Evolutionary conservation across 139 green algal species (phyloP), one percentile per base, ranked within the genome.

Genomic region (Volvox africanus): DNA sequence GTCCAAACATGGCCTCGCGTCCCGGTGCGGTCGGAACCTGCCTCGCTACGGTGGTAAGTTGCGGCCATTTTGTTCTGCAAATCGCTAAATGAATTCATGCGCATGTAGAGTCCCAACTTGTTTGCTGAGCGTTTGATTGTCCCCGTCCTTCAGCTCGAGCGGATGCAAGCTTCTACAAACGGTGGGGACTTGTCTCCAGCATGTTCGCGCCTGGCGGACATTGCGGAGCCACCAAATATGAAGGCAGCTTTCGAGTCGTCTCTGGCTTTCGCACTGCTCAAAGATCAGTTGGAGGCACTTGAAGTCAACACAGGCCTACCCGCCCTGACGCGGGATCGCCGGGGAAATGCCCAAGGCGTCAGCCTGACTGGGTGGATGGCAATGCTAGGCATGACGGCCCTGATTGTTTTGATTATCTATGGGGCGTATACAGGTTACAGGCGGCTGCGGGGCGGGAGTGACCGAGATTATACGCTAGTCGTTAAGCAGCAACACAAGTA

Each of bases 11-110:
- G 89, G 93, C 93, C 36, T 69, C 91, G 16, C 93, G 89, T 67
- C 92, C 90, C 3, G 97, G 96, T 1, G 91, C 91, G 6, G 94
- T 98, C 2, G 97, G 96, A 37, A 92, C 93, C 17, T 99, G 97
- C 94, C 94, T 99, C 13, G 93, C 94, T 20, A 94, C 94, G 17
- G 77, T 94, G 81, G 93, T 96, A 75, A 94, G 91, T 91, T 33
- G 76, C 65, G 44, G 44, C 44, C 44, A 55, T 55, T 55, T 55
- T 9, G 5, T 55, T 55, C 44, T 55, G 44, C 5, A 55, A 55
- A 55, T 55, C 5, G 44, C n/a, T n/a, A n/a, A n/a, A n/a, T n/a
- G n/a, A n/a, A n/a, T n/a, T n/a, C n/a, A n/a, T n/a, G n/a, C n/a
- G 9, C 44, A 9, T 55, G 44, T 9, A 14, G 5, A 55, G 44